A percentile compares a stretch with the other conserved stretches of the same genome.
Evolutionary conservation across 2,329 filamentous ascomycete species (phyloP).

Genomic region (Clarireedia paspali): DNA sequence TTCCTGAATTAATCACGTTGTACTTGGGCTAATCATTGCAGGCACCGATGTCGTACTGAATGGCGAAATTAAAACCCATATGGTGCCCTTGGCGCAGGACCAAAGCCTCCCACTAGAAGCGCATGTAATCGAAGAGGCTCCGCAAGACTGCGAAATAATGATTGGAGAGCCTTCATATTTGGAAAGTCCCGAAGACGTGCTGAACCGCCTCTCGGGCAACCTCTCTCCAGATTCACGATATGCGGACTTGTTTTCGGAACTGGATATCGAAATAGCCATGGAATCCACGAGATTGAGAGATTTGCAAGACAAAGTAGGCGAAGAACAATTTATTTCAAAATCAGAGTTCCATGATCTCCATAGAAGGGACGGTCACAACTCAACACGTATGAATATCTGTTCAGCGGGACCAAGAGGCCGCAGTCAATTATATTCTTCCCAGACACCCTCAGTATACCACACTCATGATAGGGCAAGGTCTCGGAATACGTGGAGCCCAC

Average conservation of each 20-base stretch:
- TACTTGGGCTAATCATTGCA: too few species aligned
- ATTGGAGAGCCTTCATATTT: neutral
- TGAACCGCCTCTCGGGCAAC: neutral
- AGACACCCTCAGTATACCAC: neutral
- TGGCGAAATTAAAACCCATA: too few species aligned
- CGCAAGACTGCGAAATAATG: too few species aligned
- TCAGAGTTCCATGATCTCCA: neutral
- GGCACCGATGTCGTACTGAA: too few species aligned
- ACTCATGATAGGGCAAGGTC: neutral
- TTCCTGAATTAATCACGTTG: too few species aligned
- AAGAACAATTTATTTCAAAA: neutral
- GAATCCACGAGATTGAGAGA: neutral
- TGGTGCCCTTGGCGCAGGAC: too few species aligned
- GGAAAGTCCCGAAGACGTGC: neutral
- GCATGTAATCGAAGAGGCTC: too few species aligned
- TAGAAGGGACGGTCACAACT: neutral
- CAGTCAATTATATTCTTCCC: neutral
- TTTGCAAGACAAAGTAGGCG: neutral
- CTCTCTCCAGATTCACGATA: too few species aligned
- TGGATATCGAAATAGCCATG: slow-evolving; percentile 1
- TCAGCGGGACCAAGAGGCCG: neutral
- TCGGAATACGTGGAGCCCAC: neutral
- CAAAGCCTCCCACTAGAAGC: too few species aligned
- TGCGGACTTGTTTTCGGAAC: neutral
- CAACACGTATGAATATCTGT: neutral